A percentile compares a stretch with the other conserved stretches of the same genome.
These are phyloP conservation scores for Mucor circinelloides DNA, from an alignment of 371 early-diverging fungal genomes.

Conservation along the genomic window DNA sequence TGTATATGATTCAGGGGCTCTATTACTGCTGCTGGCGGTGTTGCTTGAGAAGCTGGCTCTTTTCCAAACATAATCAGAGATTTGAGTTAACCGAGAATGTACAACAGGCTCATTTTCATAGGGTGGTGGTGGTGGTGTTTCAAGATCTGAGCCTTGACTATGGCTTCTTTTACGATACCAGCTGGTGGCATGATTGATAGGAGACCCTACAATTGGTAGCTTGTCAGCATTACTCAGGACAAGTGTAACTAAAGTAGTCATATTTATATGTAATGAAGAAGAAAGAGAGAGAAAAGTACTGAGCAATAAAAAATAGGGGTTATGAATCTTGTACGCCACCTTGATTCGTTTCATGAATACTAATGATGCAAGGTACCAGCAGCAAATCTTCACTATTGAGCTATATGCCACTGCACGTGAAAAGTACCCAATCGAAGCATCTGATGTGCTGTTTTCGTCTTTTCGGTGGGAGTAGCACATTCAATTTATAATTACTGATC, in stretches of 20 bases:
- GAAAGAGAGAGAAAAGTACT: background rate
- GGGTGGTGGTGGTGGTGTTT: slow-evolving; percentile 20
- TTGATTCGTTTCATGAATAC: background rate
- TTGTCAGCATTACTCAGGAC: slow-evolving; percentile 37
- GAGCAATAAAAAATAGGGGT: background rate
- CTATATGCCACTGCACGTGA: background rate
- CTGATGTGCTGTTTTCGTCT: background rate
- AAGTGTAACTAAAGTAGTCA: slow-evolving; percentile 29
- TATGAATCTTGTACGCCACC: background rate
- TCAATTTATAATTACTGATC: background rate
- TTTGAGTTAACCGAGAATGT: slow-evolving; percentile 20
- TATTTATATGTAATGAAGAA: background rate
- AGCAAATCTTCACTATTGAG: background rate
- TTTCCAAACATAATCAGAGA: slow-evolving; percentile 38
- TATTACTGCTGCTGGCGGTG: background rate
- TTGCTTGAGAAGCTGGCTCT: slow-evolving; percentile 18
- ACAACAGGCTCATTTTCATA: slow-evolving; percentile 39
- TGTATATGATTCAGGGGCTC: background rate
- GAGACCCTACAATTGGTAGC: slow-evolving; percentile 34
- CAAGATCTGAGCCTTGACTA: slow-evolving; percentile 11
- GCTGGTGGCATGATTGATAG: slow-evolving; percentile 27
- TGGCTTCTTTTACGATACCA: slow-evolving; percentile 19
- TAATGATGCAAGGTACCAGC: slow-evolving; percentile 1
- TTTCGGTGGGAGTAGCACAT: slow-evolving; percentile 1
- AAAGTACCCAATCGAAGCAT: background rate